Evolutionary conservation across 768 basidiomycete genomes (phyloP).

Genomic region (Hirschioporus abietinus): DNA sequence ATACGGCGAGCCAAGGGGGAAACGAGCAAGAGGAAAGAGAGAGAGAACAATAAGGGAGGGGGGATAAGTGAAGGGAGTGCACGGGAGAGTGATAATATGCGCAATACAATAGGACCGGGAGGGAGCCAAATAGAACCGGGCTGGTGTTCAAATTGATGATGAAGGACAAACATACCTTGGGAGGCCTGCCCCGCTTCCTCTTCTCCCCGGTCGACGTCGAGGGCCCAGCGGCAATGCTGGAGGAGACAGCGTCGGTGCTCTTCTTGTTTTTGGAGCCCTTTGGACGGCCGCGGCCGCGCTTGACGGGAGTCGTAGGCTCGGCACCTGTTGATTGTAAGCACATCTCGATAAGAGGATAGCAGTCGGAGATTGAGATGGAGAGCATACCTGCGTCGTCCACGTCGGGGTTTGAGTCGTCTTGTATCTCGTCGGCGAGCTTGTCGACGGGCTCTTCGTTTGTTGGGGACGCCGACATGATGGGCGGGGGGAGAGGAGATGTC

Average conservation of each 20-base stretch:
- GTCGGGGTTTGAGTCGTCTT: conserved; percentile 4
- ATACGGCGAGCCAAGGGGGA: neutral
- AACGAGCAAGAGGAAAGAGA: conserved; percentile 8
- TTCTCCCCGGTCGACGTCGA: conserved; percentile 29
- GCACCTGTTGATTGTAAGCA: conserved; percentile 32
- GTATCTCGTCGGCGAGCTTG: conserved; percentile 47
- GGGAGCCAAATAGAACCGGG: neutral
- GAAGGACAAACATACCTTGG: conserved; percentile 35
- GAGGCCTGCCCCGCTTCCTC: conserved; percentile 46
- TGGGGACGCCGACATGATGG: conserved; percentile 59
- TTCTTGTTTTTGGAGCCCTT: conserved; percentile 83
- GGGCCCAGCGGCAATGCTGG: conserved; percentile 20
- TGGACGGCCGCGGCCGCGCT: conserved; percentile 84
- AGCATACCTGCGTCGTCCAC: conserved; percentile 10
- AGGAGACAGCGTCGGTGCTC: conserved; percentile 28
- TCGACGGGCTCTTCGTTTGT: conserved; percentile 49
- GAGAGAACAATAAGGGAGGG: neutral
- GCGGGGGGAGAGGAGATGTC: conserved; percentile 22
- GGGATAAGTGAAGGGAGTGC: too few species aligned
- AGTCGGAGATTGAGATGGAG: conserved; percentile 22
- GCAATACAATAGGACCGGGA: conserved; percentile 1
- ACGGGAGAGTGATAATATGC: conserved; percentile 1
- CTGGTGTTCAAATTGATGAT: conserved; percentile 7
- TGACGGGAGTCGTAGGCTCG: conserved; percentile 38
- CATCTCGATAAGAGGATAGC: conserved; percentile 13